Conservation (phyloP, 139 green algal genomes). For the Coelastrella sp. region DNA sequence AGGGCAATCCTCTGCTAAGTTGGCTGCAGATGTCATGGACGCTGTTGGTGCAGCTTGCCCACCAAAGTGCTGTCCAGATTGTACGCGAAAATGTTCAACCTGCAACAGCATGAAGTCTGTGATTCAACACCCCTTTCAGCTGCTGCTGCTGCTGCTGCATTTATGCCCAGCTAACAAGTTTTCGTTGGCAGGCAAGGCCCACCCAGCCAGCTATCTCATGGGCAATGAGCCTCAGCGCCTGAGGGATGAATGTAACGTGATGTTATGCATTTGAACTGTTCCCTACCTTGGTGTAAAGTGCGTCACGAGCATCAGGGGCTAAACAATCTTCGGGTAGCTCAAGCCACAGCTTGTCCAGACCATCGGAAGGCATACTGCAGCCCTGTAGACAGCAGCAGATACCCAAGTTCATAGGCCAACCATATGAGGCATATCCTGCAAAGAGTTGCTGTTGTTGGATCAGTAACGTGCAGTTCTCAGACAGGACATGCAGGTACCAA, state of each 20-base stretch:
- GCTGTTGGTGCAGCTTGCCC: no score
- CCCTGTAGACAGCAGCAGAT: neutral
- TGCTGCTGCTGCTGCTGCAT: neutral
- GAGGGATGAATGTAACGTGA: neutral
- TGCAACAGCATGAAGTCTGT: neutral
- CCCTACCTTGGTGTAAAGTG: conserved; percentile 1
- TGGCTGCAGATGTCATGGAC: no score
- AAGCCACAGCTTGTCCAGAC: neutral
- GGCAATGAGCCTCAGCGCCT: neutral
- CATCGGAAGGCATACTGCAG: neutral
- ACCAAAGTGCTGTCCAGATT: no score
- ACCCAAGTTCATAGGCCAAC: no score
- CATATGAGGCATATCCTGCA: no score
- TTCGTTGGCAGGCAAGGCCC: no score
- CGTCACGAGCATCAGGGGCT: neutral
- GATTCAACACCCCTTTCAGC: neutral
- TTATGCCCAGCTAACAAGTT: no score
- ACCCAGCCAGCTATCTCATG: no score
- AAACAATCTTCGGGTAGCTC: neutral
- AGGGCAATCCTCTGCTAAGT: no score
- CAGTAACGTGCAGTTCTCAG: no score
- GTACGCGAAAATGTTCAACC: neutral
- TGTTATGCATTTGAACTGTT: neutral
- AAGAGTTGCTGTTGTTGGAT: no score
- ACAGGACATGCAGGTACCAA: no score